phyloP scores from a whole-genome alignment of 768 basidiomycete species.

The Panaeolus cyanescens region DNA sequence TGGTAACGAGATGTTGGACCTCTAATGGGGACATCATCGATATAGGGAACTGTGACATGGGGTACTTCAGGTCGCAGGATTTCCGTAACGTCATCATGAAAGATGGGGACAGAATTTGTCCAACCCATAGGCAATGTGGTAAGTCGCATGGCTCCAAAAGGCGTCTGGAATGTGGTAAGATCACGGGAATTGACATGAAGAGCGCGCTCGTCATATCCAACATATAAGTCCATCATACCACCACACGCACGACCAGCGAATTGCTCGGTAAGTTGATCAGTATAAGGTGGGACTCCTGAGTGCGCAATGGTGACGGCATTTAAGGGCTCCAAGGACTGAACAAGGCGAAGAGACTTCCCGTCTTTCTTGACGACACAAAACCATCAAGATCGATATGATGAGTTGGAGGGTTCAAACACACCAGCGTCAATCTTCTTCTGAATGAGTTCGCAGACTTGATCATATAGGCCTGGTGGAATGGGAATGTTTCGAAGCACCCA shows the following conservation, averaged over 20 bases:
- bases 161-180: too few relatives aligned
- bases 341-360: conserved; percentile 31
- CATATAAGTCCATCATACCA: conserved; percentile 33
- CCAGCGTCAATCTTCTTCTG: conserved; percentile 33
- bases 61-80: conserved; percentile 32
- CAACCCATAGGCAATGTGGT: too few relatives aligned
- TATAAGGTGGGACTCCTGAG: conserved; percentile 31
- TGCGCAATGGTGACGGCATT: conserved; percentile 39
- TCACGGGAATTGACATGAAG: conserved; percentile 23
- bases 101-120: too few relatives aligned
- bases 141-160: too few relatives aligned
- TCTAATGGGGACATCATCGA: conserved; percentile 32
- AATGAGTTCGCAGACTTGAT: conserved; percentile 26
- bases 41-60: conserved; percentile 20
- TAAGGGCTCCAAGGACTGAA: conserved; percentile 39
- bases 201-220: conserved; percentile 35
- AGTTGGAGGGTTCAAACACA: conserved; percentile 36
- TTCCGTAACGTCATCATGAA: too few relatives aligned
- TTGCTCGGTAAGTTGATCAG: conserved; percentile 33
- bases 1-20: conserved; percentile 34
- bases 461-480: conserved; percentile 37
- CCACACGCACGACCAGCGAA: too few relatives aligned
- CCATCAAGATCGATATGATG: too few relatives aligned
- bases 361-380: conserved; percentile 41
- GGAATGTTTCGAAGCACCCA: conserved; percentile 36